Base-by-base conservation (phyloP, 2,329 filamentous ascomycete species). In the Xylariaceae sp. region DNA sequence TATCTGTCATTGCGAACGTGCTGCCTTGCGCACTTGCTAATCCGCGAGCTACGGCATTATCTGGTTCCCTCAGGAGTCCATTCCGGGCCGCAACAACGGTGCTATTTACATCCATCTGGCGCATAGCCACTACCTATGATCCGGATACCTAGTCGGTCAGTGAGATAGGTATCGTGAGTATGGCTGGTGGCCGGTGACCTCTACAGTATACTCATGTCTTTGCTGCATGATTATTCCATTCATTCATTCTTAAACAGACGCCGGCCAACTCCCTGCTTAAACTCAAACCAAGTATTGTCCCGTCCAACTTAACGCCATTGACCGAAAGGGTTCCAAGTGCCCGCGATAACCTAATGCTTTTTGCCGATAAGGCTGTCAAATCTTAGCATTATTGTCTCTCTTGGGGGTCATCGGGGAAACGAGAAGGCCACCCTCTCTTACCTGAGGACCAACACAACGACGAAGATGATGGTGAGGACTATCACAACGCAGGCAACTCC, bases 51-150 rank as follows among this genome's bases (percentile, higher is more conserved):
- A 82, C 81, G 0, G 80, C 82, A 16, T 68, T 84, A 47, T 80
- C 78, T 16, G 83, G 78, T n/a, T n/a, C n/a, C n/a, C n/a, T 58
- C 66, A 80, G 4, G 26, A 26, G 76, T 47, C 59, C 84, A 8
- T 83, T 85, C 61, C 26, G 8, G 80, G 81, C n/a, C n/a, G 80
- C 80, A 2, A 76, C 83, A 10, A 83, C 79, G 0, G 75, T 84
- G 15, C 67, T 81, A 4, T 75, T 83, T 60, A 84, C 80, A 1
- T 80, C 80, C 1, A 76, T 84, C 36, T 79, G 80, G 10, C 73
- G 76, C 0, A 73, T 83, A 29, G 76, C 76, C 0, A 70, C 67
- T 10, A 16, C 13, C 10, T 10, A 69, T 76, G 2, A 70, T 84
- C 16, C 69, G 73, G 49, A 72, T 74, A 1, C 3, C 65, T 80